phyloP scores from a whole-genome alignment of 768 basidiomycete genomes.

The Gloeophyllum trabeum region DNA sequence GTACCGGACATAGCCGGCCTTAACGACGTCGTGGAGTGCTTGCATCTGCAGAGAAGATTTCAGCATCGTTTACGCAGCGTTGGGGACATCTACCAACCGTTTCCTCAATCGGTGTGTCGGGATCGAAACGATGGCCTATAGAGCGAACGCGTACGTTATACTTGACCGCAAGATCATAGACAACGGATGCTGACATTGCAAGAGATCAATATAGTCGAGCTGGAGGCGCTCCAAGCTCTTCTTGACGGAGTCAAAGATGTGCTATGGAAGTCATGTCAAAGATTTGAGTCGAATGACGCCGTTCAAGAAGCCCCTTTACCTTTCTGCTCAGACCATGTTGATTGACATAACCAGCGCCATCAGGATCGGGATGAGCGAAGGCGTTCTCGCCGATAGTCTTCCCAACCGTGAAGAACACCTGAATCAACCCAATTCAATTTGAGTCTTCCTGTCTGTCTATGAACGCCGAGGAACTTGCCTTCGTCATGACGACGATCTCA shows the following conservation, averaged over 20 bases:
- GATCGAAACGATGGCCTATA: constrained; percentile 23
- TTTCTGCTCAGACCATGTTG: constrained; percentile 36
- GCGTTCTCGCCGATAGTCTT: constrained; percentile 4
- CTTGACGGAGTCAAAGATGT: constrained; percentile 23
- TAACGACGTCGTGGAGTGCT: constrained; percentile 30
- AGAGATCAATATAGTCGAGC: constrained; percentile 27
- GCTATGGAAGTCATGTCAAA: constrained; percentile 3
- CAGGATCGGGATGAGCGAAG: constrained; percentile 2
- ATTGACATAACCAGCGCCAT: constrained; percentile 38
- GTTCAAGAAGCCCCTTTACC: constrained; percentile 15
- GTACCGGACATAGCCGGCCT: constrained; percentile 27
- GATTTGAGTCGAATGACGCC: neutral
- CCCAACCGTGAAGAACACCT: constrained; percentile 10
- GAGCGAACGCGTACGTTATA: too few relatives aligned
- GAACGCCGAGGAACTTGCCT: constrained; percentile 12
- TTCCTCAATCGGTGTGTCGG: constrained; percentile 29
- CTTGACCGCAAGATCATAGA: constrained; percentile 8
- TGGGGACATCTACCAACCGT: constrained; percentile 8
- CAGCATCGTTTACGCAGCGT: neutral
- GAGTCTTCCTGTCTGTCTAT: neutral
- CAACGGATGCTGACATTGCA: constrained; percentile 15
- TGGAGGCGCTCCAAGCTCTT: neutral
- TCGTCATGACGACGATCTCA: constrained; percentile 31
- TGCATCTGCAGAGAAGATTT: constrained; percentile 18
- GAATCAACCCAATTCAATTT: neutral